phyloP scores from a whole-genome alignment of 805 yeast genomes.

The Starmerella riodocensis region DNA sequence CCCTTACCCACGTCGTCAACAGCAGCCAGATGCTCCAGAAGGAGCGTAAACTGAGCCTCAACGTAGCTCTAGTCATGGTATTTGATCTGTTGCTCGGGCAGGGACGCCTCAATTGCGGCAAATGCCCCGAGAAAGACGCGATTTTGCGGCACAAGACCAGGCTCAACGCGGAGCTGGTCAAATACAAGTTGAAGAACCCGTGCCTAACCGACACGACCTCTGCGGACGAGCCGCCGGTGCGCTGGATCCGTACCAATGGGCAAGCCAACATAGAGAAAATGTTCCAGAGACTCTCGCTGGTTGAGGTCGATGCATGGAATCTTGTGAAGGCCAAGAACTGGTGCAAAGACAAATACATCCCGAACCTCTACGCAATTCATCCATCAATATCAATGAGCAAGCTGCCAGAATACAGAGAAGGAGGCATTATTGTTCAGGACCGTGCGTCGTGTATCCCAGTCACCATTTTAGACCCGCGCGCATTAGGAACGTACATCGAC shows the following conservation, averaged over 20 bases:
- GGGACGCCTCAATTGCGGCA: slow-evolving; percentile 80
- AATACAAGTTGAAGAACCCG: slow-evolving; percentile 55
- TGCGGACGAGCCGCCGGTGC: slow-evolving; percentile 30
- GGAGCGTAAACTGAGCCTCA: slow-evolving; percentile 37
- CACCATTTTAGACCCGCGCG: slow-evolving; percentile 50
- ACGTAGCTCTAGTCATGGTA: slow-evolving; percentile 49
- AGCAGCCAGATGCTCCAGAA: slow-evolving; percentile 51
- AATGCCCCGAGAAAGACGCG: slow-evolving; percentile 72
- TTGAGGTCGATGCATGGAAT: slow-evolving; percentile 23
- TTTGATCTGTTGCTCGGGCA: slow-evolving; percentile 71
- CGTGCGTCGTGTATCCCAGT: slow-evolving; percentile 97
- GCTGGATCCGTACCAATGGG: slow-evolving; percentile 46
- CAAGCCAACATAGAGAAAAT: slow-evolving; percentile 35
- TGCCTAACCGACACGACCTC: slow-evolving; percentile 12
- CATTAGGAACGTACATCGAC: slow-evolving; percentile 47
- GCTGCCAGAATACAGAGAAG: slow-evolving; percentile 56
- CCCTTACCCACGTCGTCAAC: slow-evolving; percentile 47
- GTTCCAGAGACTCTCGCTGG: slow-evolving; percentile 16
- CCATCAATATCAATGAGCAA: slow-evolving; percentile 59
- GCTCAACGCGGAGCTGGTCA: slow-evolving; percentile 66
- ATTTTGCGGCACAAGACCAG: slow-evolving; percentile 68
- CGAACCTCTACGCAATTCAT: slow-evolving; percentile 67
- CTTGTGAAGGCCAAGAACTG: slow-evolving; percentile 19
- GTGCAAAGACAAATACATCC: slow-evolving; percentile 61
- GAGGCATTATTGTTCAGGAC: slow-evolving; percentile 82